These are phyloP conservation scores for Camellia sinensis DNA, from an alignment of 148 eudicot species.

Conservation along the genomic window DNA sequence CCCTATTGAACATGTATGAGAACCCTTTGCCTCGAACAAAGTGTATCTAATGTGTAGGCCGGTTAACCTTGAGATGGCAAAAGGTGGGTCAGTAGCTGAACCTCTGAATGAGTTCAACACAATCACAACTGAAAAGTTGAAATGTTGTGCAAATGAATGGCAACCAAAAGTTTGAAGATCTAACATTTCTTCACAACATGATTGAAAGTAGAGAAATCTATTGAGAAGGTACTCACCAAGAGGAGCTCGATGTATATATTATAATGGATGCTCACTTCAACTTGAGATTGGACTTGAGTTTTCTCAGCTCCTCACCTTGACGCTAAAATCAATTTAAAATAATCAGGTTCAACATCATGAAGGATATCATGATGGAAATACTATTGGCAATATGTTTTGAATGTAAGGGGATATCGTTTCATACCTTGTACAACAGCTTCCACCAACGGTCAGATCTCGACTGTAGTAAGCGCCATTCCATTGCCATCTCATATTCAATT, in stretches of 20 bases:
- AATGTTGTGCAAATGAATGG: not conserved
- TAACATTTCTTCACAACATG: not conserved
- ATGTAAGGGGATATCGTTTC: not conserved
- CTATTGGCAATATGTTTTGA: not conserved
- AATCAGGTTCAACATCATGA: conserved; percentile 9
- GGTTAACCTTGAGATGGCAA: too few species aligned
- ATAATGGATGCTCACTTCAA: conserved; percentile 22
- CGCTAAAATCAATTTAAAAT: conserved; percentile 29
- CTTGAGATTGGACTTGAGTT: conserved; percentile 40
- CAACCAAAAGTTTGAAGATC: not conserved
- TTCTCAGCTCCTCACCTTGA: conserved; percentile 45
- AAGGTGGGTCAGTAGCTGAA: too few species aligned
- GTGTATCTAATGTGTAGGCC: too few species aligned
- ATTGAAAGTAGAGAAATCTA: not conserved
- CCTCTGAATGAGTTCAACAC: too few species aligned
- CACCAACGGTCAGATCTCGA: conserved; percentile 44
- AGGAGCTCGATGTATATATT: not conserved
- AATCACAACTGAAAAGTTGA: not conserved
- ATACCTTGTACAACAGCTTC: conserved; percentile 48
- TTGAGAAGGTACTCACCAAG: conserved; percentile 18
- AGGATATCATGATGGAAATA: not conserved
- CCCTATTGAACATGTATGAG: too few species aligned
- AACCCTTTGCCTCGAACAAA: too few species aligned
- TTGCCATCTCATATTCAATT: conserved; percentile 71
- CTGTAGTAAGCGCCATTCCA: conserved; percentile 70